Evolutionary conservation across 2,329 filamentous ascomycete genomes (phyloP).

Genomic region (Neocatenulostroma microsporum): DNA sequence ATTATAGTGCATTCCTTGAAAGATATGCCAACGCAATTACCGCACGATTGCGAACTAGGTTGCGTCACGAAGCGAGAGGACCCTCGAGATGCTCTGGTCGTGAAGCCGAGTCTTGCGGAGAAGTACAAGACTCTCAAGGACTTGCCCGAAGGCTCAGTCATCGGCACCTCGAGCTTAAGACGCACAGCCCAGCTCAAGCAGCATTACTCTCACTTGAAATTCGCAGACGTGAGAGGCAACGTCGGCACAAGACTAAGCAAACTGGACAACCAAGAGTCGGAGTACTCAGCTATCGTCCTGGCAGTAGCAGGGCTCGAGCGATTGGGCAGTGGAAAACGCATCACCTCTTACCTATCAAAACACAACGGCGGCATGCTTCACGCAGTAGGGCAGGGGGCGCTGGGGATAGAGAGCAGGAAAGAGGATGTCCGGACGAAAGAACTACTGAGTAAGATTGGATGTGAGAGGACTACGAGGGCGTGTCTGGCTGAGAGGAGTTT

Average conservation of each 20-base stretch:
- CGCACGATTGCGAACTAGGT: conserved; percentile 64
- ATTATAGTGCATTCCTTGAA: conserved; percentile 88
- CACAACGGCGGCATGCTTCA: conserved; percentile 69
- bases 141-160: conserved; percentile 68
- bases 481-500: conserved; percentile 74
- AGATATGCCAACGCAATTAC: conserved; percentile 89
- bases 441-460: conserved; percentile 56
- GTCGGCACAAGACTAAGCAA: conserved; percentile 81
- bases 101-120: conserved; percentile 41
- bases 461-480: conserved; percentile 60
- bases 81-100: conserved; percentile 42
- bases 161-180: conserved; percentile 85
- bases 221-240: conserved; percentile 83
- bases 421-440: conserved; percentile 57
- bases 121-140: conserved; percentile 59
- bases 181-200: conserved; percentile 78
- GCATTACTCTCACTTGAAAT: conserved; percentile 66
- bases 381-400: conserved; percentile 87
- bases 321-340: conserved; percentile 62
- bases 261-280: conserved; percentile 71
- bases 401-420: conserved; percentile 74
- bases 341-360: conserved; percentile 67
- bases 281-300: conserved; percentile 74
- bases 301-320: conserved; percentile 81
- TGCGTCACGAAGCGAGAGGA: conserved; percentile 69